Evolutionary conservation across 148 eudicot species (phyloP).

Genomic region (Chenopodium quinoa): DNA sequence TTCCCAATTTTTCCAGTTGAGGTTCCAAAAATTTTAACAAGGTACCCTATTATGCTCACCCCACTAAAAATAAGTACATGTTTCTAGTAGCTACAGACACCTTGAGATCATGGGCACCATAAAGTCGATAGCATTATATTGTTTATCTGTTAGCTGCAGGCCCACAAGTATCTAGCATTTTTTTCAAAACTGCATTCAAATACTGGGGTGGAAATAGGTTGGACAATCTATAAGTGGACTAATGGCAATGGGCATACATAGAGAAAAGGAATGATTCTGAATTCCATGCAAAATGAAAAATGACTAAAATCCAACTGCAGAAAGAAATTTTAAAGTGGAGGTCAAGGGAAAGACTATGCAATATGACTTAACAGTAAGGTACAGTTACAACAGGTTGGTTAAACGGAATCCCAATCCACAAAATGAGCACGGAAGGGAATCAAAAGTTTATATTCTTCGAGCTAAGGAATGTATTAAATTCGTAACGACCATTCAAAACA

Average conservation of each 20-base stretch:
- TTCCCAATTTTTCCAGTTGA: too few species aligned
- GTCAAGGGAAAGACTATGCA: not conserved
- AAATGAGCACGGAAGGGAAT: not conserved
- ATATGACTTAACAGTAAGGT: not conserved
- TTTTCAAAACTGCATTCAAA: not conserved
- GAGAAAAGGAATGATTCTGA: not conserved
- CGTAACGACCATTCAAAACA: not conserved
- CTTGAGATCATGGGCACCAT: not conserved
- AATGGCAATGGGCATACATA: not conserved
- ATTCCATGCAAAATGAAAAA: not conserved
- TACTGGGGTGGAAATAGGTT: not conserved
- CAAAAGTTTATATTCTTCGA: not conserved
- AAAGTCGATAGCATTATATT: not conserved
- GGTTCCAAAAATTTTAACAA: too few species aligned
- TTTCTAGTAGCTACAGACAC: not conserved
- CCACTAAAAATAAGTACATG: not conserved
- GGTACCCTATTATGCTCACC: too few species aligned
- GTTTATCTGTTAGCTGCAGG: not conserved
- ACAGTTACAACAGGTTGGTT: not conserved
- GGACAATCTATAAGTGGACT: not conserved
- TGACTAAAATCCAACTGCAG: not conserved
- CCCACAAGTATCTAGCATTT: not conserved
- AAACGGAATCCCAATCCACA: not conserved
- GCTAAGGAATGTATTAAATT: not conserved
- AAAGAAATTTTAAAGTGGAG: not conserved